Evolutionary conservation across 2,329 filamentous ascomycete genomes (phyloP), one percentile per base, ranked within the genome.

Genomic region (Xylariaceae sp.): DNA sequence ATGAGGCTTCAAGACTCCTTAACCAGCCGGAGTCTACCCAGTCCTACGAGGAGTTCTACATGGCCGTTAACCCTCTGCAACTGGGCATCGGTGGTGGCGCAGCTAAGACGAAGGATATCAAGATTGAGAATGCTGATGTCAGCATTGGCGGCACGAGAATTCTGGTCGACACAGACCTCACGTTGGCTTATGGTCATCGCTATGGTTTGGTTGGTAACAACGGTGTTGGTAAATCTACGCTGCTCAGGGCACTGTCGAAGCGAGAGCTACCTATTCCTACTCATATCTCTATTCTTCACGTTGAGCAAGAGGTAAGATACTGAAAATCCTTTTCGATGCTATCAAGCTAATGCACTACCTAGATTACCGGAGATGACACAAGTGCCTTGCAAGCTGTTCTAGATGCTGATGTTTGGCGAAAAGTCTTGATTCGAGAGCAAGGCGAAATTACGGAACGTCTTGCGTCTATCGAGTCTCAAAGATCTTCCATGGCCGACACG

Each of bases 11-110:
- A 11, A 84, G 83, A 56, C 75, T 98, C 55, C 82, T 98, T 55
- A 85, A 94, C 63, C 81, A 88, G 67, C 78, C 88, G 4, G 86
- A 92, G 59, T 80, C 85, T 59, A 75, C 91, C 11, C 85, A 95
- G 75, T 94, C 89, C 33, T 98, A 98, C 66, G 93, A 98, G 70
- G 93, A 98, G 66, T 97, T 98, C 72, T 98, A 95, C 79, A 97
- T 98, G 93, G 86, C 89, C 43, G 93, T 98, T 74, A 98, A 98
- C 68, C 93, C 93, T 50, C 79, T 98, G 52, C 92, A 97, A 65
- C 62, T 97, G 49, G 92, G 90, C 44, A 72, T 76, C 55, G 67
- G 79, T 45, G 68, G 83, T 48, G 78, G 83, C 23, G 72, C 86
- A 48, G 80, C 82, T 56, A 98, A 97, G 83, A 95, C 91, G 68